Evolutionary conservation across 495 filamentous ascomycete genomes (phyloP).

Genomic region (Penicillium cataractarum): DNA sequence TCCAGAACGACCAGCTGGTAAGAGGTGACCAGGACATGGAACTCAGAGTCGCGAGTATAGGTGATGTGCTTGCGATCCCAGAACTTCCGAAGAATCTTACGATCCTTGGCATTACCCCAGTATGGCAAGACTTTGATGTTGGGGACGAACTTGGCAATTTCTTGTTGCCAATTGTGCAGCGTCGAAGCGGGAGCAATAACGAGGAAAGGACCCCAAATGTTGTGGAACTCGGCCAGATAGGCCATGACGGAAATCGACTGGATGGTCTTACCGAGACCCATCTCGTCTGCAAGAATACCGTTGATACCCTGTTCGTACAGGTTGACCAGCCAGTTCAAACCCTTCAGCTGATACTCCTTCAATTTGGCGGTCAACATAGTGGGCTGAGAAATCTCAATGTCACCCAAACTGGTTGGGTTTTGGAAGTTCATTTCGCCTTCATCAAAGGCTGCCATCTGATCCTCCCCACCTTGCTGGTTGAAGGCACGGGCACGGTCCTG

Average conservation of each 20-base stretch:
- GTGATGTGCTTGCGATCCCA: constrained; percentile 98
- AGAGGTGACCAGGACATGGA: constrained; percentile 95
- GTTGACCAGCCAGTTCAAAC: constrained; percentile 98
- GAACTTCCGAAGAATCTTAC: constrained; percentile 96
- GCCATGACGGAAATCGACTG: constrained; percentile 99
- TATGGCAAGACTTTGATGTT: constrained; percentile 93
- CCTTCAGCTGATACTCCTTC: constrained; percentile 98
- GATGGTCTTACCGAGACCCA: constrained; percentile 98
- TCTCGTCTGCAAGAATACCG: constrained; percentile 97
- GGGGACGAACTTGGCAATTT: constrained; percentile 92
- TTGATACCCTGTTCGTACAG: constrained; percentile 99
- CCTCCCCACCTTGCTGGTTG: constrained; percentile 62
- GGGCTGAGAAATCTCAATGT: constrained; percentile 91
- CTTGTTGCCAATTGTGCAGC: constrained; percentile 98
- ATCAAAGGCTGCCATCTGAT: constrained; percentile 55
- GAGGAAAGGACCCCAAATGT: constrained; percentile 98
- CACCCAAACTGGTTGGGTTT: constrained; percentile 92
- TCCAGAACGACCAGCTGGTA: constrained; percentile 97
- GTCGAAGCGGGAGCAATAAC: constrained; percentile 97
- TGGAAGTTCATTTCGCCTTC: constrained; percentile 99
- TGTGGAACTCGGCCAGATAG: constrained; percentile 93
- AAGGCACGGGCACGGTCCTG: constrained; percentile 91
- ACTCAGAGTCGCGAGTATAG: constrained; percentile 87
- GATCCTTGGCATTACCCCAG: constrained; percentile 93
- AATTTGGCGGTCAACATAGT: constrained; percentile 91